Evolutionary conservation across 768 basidiomycete species (phyloP), one percentile per base, ranked within the genome.

Genomic region (Boletus bicolor): DNA sequence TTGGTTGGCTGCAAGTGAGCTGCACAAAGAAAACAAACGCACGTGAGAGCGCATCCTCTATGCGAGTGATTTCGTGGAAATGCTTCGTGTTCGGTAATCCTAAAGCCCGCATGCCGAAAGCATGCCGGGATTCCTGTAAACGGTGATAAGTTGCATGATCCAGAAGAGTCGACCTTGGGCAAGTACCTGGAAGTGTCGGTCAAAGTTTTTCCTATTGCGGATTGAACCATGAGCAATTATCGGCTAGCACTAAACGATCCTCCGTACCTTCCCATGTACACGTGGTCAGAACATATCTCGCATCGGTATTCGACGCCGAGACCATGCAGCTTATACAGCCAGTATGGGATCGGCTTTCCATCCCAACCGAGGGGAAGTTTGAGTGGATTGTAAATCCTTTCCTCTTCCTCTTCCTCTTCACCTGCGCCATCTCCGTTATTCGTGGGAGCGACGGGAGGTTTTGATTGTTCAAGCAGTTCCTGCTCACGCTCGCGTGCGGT

Each of bases 61-160:
- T 99, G 49, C 88, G 84, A 26, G 94, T 98, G 57, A 99, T 98
- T 73, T 97, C 97, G 68, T 97, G 94, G 79, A 98, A 99, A 74
- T 99, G 97, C 73, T 96, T 98, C 2, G 96, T 98, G 62, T 98
- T 98, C 1, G 97, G 97, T 54, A 99, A 79, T 36, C 97, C 97
- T 30, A 99, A 81, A 11, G 96, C 94, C 46, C 93, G 87, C 93
- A 99, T 97, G 24, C 95, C 97, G 63, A 98, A 98, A 1, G 97
- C 91, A 74, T 99, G 97, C 53, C 95, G 81, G 28, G 93, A 91
- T 79, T 98, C 97, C 82, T 91, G 68, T 58, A 55, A 67, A 56
- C 54, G 26, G 59, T 41, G 64, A 60, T 76, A 53, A 62, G 43
- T 49, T 50, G 30, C 17, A 41, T 24, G 41, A 47, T 53, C 21